Conservation (phyloP, 306 rosid species). For the Crataegus laevigata region DNA sequence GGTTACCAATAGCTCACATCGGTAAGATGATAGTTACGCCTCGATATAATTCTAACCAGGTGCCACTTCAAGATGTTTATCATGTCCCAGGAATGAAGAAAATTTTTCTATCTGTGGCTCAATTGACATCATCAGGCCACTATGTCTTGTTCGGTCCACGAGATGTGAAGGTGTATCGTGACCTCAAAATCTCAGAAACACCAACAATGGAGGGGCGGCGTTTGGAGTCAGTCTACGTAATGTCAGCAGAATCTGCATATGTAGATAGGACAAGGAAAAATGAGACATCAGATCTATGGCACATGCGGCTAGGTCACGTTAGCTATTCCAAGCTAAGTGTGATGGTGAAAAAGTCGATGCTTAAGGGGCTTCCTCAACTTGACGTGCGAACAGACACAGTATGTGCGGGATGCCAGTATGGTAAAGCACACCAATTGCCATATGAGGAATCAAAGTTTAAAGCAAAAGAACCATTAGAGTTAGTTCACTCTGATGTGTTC, state of each 20-base stretch:
- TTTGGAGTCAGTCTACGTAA: neutral
- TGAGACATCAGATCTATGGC: neutral
- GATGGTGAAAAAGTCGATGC: neutral
- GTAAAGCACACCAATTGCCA: neutral
- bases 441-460: neutral
- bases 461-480: conserved; percentile 1
- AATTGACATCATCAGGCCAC: neutral
- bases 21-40: neutral
- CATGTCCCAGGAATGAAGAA: no score
- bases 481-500: conserved; percentile 1
- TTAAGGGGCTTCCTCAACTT: neutral
- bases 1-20: neutral
- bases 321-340: neutral
- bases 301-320: neutral
- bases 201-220: neutral
- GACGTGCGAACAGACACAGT: neutral
- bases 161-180: neutral
- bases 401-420: neutral
- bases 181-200: neutral
- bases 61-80: no score
- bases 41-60: no score
- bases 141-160: neutral
- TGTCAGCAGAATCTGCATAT: neutral
- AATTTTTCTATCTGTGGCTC: neutral
- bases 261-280: neutral